Conservation (phyloP, 2,329 filamentous ascomycete genomes). For the Coniochaeta sp. region DNA sequence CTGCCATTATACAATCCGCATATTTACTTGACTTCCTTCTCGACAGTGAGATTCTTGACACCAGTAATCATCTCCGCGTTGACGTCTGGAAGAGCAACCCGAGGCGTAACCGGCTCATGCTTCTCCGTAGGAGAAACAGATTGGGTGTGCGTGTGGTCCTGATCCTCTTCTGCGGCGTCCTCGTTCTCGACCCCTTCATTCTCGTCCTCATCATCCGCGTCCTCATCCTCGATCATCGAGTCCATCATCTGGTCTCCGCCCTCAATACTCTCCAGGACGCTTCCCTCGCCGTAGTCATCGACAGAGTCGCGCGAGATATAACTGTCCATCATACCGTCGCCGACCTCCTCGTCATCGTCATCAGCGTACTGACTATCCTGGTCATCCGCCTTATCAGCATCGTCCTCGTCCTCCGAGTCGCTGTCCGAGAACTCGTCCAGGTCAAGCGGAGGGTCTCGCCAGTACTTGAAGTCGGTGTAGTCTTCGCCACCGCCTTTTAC, state of each 20-base stretch:
- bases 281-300: conserved; percentile 28
- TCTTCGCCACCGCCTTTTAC: conserved; percentile 87
- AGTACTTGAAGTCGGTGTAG: conserved; percentile 96
- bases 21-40: conserved; percentile 24
- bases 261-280: conserved; percentile 25
- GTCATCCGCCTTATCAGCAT: conserved; percentile 43
- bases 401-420: conserved; percentile 54
- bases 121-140: conserved; percentile 1
- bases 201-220: conserved; percentile 23
- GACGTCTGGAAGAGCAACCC: conserved; percentile 32
- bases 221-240: conserved; percentile 28
- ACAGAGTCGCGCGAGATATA: conserved; percentile 29
- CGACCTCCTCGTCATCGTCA: conserved; percentile 32
- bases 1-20: background rate
- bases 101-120: conserved; percentile 5
- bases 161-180: conserved; percentile 21
- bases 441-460: conserved; percentile 78
- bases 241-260: conserved; percentile 32
- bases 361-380: conserved; percentile 25
- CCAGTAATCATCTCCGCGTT: conserved; percentile 53
- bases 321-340: conserved; percentile 36
- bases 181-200: conserved; percentile 29
- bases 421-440: conserved; percentile 84
- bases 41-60: conserved; percentile 43
- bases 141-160: conserved; percentile 8